Percentiles rank a stretch among this genome's conserved stretches.
Conservation (phyloP, 495 filamentous ascomycete genomes). For the Pseudoneurospora amorphoporcata region DNA sequence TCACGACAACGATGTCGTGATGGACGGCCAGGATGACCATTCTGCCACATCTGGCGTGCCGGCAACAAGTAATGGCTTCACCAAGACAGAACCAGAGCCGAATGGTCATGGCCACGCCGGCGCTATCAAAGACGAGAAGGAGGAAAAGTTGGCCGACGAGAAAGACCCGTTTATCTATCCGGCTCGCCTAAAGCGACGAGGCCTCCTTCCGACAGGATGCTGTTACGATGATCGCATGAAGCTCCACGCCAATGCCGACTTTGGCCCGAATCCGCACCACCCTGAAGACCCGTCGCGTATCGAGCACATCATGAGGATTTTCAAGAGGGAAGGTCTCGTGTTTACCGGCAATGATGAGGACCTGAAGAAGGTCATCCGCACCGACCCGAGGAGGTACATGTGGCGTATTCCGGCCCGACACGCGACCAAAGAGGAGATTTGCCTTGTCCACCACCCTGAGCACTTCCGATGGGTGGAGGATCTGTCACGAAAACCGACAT, state of each 20-base stretch:
- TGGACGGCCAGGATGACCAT: conserved; percentile 30
- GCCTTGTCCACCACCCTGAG: conserved; percentile 57
- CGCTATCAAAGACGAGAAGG: conserved; percentile 8
- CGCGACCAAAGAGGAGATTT: conserved; percentile 68
- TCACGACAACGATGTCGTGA: conserved; percentile 17
- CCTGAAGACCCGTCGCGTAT: conserved; percentile 92
- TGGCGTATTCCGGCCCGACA: conserved; percentile 63
- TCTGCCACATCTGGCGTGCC: conserved; percentile 25
- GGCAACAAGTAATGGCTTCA: conserved; percentile 25
- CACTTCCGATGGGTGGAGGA: conserved; percentile 70
- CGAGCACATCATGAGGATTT: conserved; percentile 74
- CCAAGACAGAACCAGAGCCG: conserved; percentile 2
- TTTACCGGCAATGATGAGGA: conserved; percentile 38
- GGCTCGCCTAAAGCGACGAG: conserved; percentile 13
- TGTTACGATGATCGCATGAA: conserved; percentile 94
- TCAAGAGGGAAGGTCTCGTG: conserved; percentile 69
- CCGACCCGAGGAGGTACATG: conserved; percentile 49
- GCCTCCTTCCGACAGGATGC: conserved; percentile 54
- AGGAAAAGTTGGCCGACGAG: conserved; percentile 13
- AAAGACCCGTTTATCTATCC: conserved; percentile 12
- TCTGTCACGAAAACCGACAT: conserved; percentile 42
- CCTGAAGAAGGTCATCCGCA: conserved; percentile 33
- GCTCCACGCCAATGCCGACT: conserved; percentile 72
- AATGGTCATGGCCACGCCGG: conserved; percentile 19
- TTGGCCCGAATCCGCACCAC: conserved; percentile 59